Evolutionary conservation across 257 asterid species (phyloP).

Genomic region (Plantago ovata): DNA sequence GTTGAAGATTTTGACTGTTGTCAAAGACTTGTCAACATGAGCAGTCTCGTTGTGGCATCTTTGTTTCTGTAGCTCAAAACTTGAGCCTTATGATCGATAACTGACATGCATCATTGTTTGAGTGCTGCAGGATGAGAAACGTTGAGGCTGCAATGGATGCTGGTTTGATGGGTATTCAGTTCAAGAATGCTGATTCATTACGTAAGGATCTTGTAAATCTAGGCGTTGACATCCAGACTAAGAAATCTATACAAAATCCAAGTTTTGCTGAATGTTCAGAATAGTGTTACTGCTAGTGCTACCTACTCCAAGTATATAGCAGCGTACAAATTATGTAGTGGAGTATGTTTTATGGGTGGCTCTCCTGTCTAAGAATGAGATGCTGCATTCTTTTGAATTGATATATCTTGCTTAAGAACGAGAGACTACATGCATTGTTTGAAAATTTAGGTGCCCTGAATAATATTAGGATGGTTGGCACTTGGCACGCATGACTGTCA

Average conservation of each 20-base stretch:
- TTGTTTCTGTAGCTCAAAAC: no score
- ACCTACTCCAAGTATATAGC: background rate
- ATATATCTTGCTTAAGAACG: no score
- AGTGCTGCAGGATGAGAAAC: constrained; percentile 55
- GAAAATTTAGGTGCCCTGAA: no score
- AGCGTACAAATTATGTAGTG: background rate
- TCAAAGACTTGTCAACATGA: background rate
- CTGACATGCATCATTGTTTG: constrained; percentile 3
- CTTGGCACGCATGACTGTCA: no score
- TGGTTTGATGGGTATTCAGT: constrained; percentile 66
- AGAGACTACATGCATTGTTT: no score
- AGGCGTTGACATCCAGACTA: constrained; percentile 37
- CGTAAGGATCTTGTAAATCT: constrained; percentile 45
- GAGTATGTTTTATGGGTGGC: background rate
- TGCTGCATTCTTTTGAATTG: no score
- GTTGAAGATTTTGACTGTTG: no score
- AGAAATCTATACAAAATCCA: constrained; percentile 15
- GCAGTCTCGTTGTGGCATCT: background rate
- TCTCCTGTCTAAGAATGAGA: no score
- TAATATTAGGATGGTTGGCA: no score
- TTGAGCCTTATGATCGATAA: background rate
- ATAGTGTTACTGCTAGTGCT: background rate
- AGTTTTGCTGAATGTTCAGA: constrained; percentile 25
- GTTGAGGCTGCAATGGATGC: constrained; percentile 72
- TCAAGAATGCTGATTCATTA: constrained; percentile 56